A percentile compares a stretch with the other conserved stretches of the same genome.
Evolutionary conservation across 2,329 filamentous ascomycete species (phyloP).

Genomic region (Clonostachys chloroleuca): DNA sequence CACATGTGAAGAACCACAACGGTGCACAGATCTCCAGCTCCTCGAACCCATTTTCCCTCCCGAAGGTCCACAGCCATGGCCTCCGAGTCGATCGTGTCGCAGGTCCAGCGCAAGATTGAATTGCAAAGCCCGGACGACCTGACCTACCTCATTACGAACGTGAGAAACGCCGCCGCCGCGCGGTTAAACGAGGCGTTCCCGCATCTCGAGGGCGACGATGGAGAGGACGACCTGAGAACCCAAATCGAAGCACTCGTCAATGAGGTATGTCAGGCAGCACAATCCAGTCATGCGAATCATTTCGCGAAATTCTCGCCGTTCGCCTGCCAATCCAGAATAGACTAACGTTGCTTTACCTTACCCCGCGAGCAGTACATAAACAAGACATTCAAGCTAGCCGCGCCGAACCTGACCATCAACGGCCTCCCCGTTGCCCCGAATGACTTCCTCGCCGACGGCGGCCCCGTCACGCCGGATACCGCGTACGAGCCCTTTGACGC

Average conservation of each 20-base stretch:
- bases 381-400: constrained; percentile 53
- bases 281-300: neutral
- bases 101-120: constrained; percentile 69
- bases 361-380: constrained; percentile 48
- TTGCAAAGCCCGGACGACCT: constrained; percentile 74
- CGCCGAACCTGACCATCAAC: constrained; percentile 59
- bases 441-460: constrained; percentile 23
- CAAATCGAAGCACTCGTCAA: constrained; percentile 57
- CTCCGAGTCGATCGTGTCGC: constrained; percentile 23
- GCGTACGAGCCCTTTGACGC: constrained; percentile 57
- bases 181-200: constrained; percentile 68
- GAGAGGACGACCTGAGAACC: constrained; percentile 52
- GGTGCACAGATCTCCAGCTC: too few relatives aligned
- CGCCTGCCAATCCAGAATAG: neutral
- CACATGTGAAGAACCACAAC: too few relatives aligned
- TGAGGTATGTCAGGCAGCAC: constrained; percentile 34
- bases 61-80: constrained; percentile 16
- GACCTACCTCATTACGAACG: constrained; percentile 63
- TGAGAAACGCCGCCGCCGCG: constrained; percentile 62
- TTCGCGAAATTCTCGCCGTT: neutral
- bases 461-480: constrained; percentile 11
- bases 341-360: neutral
- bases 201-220: constrained; percentile 43
- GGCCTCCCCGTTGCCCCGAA: constrained; percentile 43
- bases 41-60: too few relatives aligned